phyloP scores from a whole-genome alignment of 345 rosid species.

The Rhizophora apiculata region DNA sequence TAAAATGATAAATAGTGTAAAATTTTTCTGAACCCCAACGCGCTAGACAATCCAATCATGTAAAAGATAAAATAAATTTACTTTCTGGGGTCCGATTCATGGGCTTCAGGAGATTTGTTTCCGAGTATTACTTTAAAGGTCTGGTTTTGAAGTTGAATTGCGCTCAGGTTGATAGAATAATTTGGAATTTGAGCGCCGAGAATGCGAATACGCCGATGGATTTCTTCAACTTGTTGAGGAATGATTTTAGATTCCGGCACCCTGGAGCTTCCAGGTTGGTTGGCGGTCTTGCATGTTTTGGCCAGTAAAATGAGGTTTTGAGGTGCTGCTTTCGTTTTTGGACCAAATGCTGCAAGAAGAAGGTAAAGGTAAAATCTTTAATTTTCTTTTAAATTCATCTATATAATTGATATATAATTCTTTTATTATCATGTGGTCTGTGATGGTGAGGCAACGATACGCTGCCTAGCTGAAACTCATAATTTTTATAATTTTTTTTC shows the following conservation, averaged over 20 bases:
- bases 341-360: slow-evolving; percentile 48
- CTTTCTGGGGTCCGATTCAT: slow-evolving; percentile 38
- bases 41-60: too few relatives aligned
- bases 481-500: background rate
- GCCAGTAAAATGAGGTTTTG: slow-evolving; percentile 45
- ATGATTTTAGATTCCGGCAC: slow-evolving; percentile 51
- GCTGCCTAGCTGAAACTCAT: too few relatives aligned
- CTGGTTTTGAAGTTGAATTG: slow-evolving; percentile 37
- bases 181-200: slow-evolving; percentile 38
- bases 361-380: slow-evolving; percentile 38
- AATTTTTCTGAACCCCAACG: too few relatives aligned
- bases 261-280: slow-evolving; percentile 37
- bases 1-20: too few relatives aligned
- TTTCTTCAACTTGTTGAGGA: slow-evolving; percentile 53
- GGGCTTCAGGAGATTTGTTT: slow-evolving; percentile 44
- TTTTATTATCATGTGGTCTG: background rate
- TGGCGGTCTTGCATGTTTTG: slow-evolving; percentile 54
- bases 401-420: background rate
- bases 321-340: slow-evolving; percentile 46
- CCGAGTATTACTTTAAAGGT: slow-evolving; percentile 33
- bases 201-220: slow-evolving; percentile 44
- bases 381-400: background rate
- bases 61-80: too few relatives aligned
- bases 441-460: background rate
- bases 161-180: slow-evolving; percentile 45